A percentile compares a stretch with the other conserved stretches of the same genome.
Conservation (phyloP, 192 early-diverging fungal genomes). For the Coemansia reversa region DNA sequence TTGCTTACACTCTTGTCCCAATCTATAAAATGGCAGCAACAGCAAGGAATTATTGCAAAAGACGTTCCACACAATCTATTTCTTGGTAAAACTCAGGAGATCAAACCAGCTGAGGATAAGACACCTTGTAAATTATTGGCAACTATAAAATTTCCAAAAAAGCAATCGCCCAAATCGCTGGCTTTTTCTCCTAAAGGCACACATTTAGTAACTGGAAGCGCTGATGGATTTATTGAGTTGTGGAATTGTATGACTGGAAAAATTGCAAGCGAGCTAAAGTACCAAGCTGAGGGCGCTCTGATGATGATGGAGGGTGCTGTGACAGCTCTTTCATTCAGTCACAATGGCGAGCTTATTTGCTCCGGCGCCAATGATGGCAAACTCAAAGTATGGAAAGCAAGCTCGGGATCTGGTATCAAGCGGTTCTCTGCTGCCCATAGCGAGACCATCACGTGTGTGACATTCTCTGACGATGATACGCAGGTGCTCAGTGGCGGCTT, state of each 20-base stretch:
- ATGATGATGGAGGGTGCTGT: constrained; percentile 93
- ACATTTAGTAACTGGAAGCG: constrained; percentile 80
- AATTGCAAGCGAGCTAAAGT: constrained; percentile 80
- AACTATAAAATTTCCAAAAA: constrained; percentile 92
- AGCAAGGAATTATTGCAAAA: constrained; percentile 72
- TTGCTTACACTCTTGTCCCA: constrained; percentile 85
- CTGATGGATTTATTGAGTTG: constrained; percentile 95
- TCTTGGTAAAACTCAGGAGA: constrained; percentile 59
- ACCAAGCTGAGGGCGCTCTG: constrained; percentile 76
- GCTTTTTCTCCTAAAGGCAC: constrained; percentile 84
- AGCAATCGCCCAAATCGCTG: constrained; percentile 72
- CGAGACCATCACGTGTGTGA: constrained; percentile 77
- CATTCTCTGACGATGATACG: constrained; percentile 74
- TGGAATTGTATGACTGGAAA: constrained; percentile 95
- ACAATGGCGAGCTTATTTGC: constrained; percentile 72
- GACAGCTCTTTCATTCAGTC: constrained; percentile 71
- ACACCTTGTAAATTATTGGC: constrained; percentile 69
- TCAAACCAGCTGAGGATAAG: constrained; percentile 71
- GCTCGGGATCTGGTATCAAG: constrained; percentile 68
- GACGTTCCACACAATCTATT: constrained; percentile 81
- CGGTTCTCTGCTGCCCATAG: constrained; percentile 81
- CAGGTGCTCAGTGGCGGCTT: constrained; percentile 81
- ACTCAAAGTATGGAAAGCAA: constrained; percentile 86
- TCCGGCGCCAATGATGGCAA: constrained; percentile 83
- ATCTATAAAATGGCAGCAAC: constrained; percentile 83